Evolutionary conservation across 345 rosid genomes (phyloP).

Genomic region (Eucalyptus urophylla): DNA sequence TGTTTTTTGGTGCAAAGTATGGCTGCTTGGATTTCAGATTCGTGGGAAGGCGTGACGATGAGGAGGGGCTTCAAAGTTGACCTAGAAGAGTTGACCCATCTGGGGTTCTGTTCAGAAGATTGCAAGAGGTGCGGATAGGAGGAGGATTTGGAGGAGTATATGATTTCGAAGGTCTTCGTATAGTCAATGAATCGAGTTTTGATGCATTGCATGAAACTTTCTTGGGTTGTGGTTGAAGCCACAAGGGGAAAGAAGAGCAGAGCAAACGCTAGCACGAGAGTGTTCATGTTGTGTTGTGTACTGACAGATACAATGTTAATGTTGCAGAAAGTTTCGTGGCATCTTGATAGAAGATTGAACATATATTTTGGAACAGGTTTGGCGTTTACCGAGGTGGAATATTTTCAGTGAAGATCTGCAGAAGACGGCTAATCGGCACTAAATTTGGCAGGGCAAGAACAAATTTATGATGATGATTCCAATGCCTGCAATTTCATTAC

Average conservation of each 20-base stretch:
- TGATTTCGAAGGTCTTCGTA: not conserved
- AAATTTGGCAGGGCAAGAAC: not conserved
- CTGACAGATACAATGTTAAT: not conserved
- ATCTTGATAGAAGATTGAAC: not conserved
- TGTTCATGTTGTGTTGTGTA: not conserved
- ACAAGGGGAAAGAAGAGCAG: not conserved
- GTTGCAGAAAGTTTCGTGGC: not conserved
- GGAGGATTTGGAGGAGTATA: slow-evolving; percentile 14
- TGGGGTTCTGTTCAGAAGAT: slow-evolving; percentile 18
- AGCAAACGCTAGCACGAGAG: not conserved
- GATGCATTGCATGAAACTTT: slow-evolving; percentile 19
- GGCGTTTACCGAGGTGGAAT: not conserved
- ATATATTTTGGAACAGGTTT: not conserved
- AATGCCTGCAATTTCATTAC: not conserved
- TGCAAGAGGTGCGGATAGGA: slow-evolving; percentile 7
- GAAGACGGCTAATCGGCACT: not conserved
- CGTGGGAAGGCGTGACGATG: slow-evolving; percentile 22
- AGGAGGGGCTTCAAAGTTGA: slow-evolving; percentile 10
- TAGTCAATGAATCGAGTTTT: slow-evolving; percentile 3
- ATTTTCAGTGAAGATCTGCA: not conserved
- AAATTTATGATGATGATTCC: not conserved
- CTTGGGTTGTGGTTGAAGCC: not conserved
- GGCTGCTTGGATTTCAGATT: slow-evolving; percentile 28
- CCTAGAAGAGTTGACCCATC: slow-evolving; percentile 4
- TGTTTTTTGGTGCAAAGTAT: slow-evolving; percentile 8